phyloP scores from a whole-genome alignment of 306 rosid species.

The Sicyos edulis region DNA sequence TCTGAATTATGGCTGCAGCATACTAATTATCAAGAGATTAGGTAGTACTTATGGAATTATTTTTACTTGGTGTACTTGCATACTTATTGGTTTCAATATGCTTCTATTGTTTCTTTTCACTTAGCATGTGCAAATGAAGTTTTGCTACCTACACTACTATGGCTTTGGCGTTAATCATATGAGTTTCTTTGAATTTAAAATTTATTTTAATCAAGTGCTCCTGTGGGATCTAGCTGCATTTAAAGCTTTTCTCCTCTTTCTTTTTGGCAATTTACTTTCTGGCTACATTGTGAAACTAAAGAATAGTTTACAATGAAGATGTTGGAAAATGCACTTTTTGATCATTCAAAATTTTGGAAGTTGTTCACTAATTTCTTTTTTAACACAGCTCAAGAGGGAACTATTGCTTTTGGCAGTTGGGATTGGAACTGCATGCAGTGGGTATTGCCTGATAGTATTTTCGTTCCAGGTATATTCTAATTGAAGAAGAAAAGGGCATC shows the following conservation, averaged over 20 bases:
- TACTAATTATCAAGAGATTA: no score
- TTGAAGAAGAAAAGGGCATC: background rate
- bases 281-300: background rate
- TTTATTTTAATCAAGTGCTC: background rate
- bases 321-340: background rate
- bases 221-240: slow-evolving; percentile 1
- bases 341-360: slow-evolving; percentile 20
- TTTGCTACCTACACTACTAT: background rate
- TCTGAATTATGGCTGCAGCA: no score
- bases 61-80: no score
- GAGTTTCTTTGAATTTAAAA: background rate
- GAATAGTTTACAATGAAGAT: background rate
- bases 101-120: background rate
- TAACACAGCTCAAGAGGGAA: slow-evolving; percentile 83
- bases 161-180: background rate
- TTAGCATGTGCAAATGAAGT: background rate
- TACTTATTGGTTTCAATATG: background rate
- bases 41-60: no score
- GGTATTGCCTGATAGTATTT: slow-evolving; percentile 64
- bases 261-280: background rate
- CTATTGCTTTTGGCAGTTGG: slow-evolving; percentile 64
- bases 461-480: slow-evolving; percentile 65
- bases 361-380: slow-evolving; percentile 25
- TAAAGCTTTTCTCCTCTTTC: background rate
- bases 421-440: slow-evolving; percentile 73